phyloP scores from a whole-genome alignment of 306 rosid species.

The Vigna mungo region DNA sequence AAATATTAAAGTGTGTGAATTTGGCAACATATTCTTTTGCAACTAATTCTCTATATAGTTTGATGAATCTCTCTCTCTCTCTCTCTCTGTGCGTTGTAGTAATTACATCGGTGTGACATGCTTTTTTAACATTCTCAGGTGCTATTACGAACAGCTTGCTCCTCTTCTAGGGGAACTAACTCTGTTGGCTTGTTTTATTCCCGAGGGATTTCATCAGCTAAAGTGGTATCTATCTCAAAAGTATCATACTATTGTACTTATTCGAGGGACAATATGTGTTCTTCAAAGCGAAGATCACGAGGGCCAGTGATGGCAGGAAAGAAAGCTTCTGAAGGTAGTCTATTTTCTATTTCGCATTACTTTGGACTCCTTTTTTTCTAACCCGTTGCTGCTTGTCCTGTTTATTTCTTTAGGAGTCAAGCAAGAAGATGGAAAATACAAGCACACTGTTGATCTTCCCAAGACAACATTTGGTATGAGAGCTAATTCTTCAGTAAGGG shows the following conservation, averaged over 20 bases:
- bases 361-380: conserved; percentile 2
- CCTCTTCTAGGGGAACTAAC: conserved; percentile 58
- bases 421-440: conserved; percentile 92
- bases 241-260: conserved; percentile 52
- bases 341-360: conserved; percentile 29
- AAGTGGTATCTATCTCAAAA: conserved; percentile 52
- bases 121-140: conserved; percentile 57
- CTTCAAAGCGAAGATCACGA: conserved; percentile 86
- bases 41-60: conserved; percentile 21
- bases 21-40: not conserved
- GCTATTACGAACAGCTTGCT: conserved; percentile 60
- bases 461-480: conserved; percentile 92
- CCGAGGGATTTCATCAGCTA: conserved; percentile 60
- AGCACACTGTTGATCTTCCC: conserved; percentile 97
- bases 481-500: conserved; percentile 78
- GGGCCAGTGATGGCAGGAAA: conserved; percentile 95
- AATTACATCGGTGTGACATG: conserved; percentile 21
- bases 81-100: not conserved
- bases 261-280: conserved; percentile 53
- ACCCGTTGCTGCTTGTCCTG: conserved; percentile 18
- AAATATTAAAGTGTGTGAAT: not conserved
- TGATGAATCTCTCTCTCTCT: not conserved
- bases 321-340: conserved; percentile 76
- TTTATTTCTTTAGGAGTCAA: conserved; percentile 61
- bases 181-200: conserved; percentile 56